Evolutionary conservation across 495 filamentous ascomycete species (phyloP).

Genomic region (Podospora bellae-mahoneyi): DNA sequence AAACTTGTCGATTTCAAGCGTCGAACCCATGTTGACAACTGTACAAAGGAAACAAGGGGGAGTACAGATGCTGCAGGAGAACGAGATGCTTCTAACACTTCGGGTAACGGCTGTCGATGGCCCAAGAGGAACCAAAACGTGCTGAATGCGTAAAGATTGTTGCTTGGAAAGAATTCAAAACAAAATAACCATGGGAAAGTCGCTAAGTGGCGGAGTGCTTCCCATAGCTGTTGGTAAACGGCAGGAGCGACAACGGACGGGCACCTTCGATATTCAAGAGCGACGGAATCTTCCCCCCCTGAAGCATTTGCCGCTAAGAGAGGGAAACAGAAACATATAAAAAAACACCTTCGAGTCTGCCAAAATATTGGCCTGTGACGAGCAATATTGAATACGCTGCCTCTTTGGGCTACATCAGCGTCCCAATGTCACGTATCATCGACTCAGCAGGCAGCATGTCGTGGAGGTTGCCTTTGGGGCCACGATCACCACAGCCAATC

Average conservation of each 20-base stretch:
- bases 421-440: constrained; percentile 12
- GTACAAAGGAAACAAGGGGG: background rate
- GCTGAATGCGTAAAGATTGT: background rate
- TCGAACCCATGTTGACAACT: background rate
- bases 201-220: background rate
- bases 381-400: background rate
- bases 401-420: background rate
- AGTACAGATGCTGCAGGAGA: background rate
- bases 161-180: background rate
- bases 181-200: background rate
- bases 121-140: background rate
- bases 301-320: background rate
- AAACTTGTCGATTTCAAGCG: constrained; percentile 38
- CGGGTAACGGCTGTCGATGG: background rate
- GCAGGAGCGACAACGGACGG: background rate
- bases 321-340: background rate
- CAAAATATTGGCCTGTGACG: background rate
- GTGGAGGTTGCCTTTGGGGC: background rate
- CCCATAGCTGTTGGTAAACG: background rate
- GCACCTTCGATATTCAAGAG: background rate
- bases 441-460: background rate
- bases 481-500: background rate
- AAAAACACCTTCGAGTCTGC: background rate
- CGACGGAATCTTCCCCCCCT: background rate
- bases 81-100: background rate